Base-by-base conservation (phyloP, 2,329 filamentous ascomycete species). In the Colletotrichum truncatum region DNA sequence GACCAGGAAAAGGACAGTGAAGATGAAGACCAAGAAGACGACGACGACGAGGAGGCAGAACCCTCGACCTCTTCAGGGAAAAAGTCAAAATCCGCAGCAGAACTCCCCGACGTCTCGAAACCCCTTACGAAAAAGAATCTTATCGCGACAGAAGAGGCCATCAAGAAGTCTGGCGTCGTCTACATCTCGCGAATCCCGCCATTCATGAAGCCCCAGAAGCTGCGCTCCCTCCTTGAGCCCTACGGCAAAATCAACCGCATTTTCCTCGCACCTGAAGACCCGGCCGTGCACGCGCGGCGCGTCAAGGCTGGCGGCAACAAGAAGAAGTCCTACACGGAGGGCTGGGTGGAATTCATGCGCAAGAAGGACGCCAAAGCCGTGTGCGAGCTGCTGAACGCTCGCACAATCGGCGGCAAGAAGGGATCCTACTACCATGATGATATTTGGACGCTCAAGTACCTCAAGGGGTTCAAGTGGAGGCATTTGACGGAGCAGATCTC, bases 181-280 rank as follows among this genome's bases (percentile, higher is more conserved):
- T 97, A 96, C 79, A 84, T 97, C 67, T 95, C 92, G 4, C 89
- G 93, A 64, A 88, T 96, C 68, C 93, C 93, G 4, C 93, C 93
- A 0, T 97, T 94, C 78, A 96, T 97, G 92, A 94, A 94, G 73
- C 92, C 93, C 6, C 82, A 84, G 54, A 94, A 94, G 73, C 83
- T 96, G 39, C 89, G 91, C 69, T 89, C 90, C 16, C 88, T 94
- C 12, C 87, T 96, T 57, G 85, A 89, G 67, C 91, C 90, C 9
- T 93, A 93, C 78, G 93, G 93, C 66, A 83, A 84, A 38, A 87
- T 95, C 73, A 92, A 92, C 72, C 90, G 92, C 71, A 89, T 94
- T 61, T 95, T 94, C 80, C 85, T 95, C 16, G 89, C 91, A 0
- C 92, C 92, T 11, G 92, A 96, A 78, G 89, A 93, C 73, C 85